Percentiles rank a stretch among this genome's conserved stretches.
Conservation (phyloP, 768 basidiomycete genomes). For the Psilocybe azurescens region DNA sequence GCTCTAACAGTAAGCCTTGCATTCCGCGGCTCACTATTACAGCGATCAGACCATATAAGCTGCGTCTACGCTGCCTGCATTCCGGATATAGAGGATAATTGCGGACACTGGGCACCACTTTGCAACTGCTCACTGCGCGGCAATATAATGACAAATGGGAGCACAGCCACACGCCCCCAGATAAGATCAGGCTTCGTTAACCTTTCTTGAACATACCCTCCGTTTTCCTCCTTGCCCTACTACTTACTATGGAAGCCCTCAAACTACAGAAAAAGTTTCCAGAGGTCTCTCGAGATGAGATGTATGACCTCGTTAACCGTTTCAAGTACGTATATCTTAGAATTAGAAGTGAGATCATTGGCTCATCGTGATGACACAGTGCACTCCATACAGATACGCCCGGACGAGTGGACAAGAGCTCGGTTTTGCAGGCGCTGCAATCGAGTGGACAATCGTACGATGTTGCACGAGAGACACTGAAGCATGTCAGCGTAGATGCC, state of each 20-base stretch:
- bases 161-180: not conserved
- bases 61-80: too few relatives aligned
- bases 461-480: slow-evolving; percentile 86
- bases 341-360: slow-evolving; percentile 12
- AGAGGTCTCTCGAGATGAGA: slow-evolving; percentile 89
- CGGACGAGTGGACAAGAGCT: slow-evolving; percentile 82
- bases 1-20: too few relatives aligned
- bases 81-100: too few relatives aligned
- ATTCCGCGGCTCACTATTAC: too few relatives aligned
- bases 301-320: slow-evolving; percentile 90
- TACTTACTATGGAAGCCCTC: slow-evolving; percentile 72
- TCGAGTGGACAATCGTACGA: slow-evolving; percentile 89
- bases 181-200: slow-evolving; percentile 5
- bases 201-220: slow-evolving; percentile 1
- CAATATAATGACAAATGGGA: not conserved
- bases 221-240: not conserved
- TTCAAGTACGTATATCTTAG: slow-evolving; percentile 80
- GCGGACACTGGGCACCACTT: too few relatives aligned
- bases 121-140: slow-evolving; percentile 1
- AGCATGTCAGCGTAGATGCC: slow-evolving; percentile 92
- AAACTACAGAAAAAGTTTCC: slow-evolving; percentile 93
- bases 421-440: slow-evolving; percentile 81
- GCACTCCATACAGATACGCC: slow-evolving; percentile 79
- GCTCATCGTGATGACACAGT: slow-evolving; percentile 42
- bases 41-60: too few relatives aligned